These are phyloP conservation scores for Claviceps sorghi DNA, from an alignment of 2,329 filamentous ascomycete genomes.

Conservation along the genomic window DNA sequence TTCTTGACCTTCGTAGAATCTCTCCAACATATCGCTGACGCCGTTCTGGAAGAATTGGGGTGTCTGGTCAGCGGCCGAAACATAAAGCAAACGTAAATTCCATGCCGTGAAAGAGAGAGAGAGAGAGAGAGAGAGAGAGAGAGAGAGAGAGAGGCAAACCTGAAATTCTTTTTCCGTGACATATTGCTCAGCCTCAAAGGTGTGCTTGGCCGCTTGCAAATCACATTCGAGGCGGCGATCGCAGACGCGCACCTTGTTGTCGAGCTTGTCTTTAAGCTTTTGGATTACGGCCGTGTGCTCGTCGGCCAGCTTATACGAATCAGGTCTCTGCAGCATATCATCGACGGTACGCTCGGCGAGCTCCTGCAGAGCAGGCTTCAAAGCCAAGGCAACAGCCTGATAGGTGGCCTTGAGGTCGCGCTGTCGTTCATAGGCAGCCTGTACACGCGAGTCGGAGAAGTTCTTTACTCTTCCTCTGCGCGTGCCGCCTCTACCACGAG, in stretches of 20 bases:
- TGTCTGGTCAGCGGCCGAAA: background rate
- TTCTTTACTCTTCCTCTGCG: conserved; percentile 40
- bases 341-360: conserved; percentile 46
- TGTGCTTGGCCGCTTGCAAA: conserved; percentile 24
- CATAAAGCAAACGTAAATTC: background rate
- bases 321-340: conserved; percentile 38
- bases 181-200: conserved; percentile 19
- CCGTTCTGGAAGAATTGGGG: conserved; percentile 17
- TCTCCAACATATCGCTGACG: conserved; percentile 23
- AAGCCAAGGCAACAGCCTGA: conserved; percentile 43
- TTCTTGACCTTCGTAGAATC: conserved; percentile 31
- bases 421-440: conserved; percentile 47
- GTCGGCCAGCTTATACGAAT: conserved; percentile 35
- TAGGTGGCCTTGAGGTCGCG: conserved; percentile 52
- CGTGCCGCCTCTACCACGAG: conserved; percentile 23
- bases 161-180: conserved; percentile 21
- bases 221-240: conserved; percentile 20
- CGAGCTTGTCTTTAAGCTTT: conserved; percentile 28
- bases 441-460: conserved; percentile 38
- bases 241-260: conserved; percentile 17
- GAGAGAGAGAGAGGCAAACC: conserved; percentile 17
- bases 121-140: background rate
- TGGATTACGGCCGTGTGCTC: conserved; percentile 38
- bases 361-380: conserved; percentile 52
- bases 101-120: no score